Evolutionary conservation across 2,329 filamentous ascomycete genomes (phyloP).

Genomic region (Cercospora sojina): DNA sequence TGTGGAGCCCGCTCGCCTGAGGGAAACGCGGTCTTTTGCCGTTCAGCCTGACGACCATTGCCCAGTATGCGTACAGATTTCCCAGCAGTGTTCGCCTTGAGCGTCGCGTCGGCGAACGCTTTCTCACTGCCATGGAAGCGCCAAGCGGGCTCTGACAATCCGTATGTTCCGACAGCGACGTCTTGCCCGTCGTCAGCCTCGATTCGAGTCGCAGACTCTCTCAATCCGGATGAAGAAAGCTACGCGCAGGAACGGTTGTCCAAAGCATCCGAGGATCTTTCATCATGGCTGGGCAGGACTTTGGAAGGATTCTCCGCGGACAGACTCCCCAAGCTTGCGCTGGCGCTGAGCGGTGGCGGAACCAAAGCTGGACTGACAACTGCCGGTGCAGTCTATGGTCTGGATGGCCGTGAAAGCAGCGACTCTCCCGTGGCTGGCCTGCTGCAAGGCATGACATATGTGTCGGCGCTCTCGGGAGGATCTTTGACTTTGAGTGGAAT

Average conservation of each 20-base stretch:
- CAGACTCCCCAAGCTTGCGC: constrained; percentile 15
- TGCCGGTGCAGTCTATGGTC: constrained; percentile 18
- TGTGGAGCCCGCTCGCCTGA: constrained; percentile 1
- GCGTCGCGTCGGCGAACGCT: background rate
- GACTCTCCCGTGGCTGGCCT: constrained; percentile 14
- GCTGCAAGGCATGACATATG: constrained; percentile 20
- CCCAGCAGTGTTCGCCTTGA: constrained; percentile 3
- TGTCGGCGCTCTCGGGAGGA: constrained; percentile 19
- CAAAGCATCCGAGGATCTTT: constrained; percentile 10
- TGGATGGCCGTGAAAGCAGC: constrained; percentile 16
- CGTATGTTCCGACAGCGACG: constrained; percentile 10
- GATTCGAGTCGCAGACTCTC: constrained; percentile 13
- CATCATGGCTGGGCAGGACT: constrained; percentile 13
- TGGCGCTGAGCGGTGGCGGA: constrained; percentile 21
- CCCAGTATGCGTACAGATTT: background rate
- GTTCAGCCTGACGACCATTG: background rate
- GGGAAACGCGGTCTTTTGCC: background rate
- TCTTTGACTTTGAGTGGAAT: constrained; percentile 20
- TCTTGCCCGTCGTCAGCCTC: constrained; percentile 5
- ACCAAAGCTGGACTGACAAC: constrained; percentile 21
- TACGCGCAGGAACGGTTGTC: constrained; percentile 7
- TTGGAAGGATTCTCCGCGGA: constrained; percentile 5
- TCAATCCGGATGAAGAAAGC: constrained; percentile 11
- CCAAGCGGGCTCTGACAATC: constrained; percentile 8
- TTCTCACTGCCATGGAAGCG: constrained; percentile 5